Evolutionary conservation across 2,329 filamentous ascomycete genomes (phyloP).

Genomic region (Camptophora hylomeconis): DNA sequence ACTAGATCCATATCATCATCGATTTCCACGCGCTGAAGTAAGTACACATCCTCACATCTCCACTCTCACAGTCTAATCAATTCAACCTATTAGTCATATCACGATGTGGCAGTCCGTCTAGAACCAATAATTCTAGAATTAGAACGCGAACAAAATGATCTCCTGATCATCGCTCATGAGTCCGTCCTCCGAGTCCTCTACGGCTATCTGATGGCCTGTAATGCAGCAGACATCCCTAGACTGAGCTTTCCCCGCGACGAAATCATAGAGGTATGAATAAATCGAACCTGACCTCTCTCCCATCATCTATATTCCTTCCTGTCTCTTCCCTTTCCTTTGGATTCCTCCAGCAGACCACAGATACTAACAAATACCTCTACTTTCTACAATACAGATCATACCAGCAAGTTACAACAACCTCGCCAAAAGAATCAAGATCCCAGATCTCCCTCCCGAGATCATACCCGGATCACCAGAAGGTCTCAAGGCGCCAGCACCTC

Average conservation of each 20-base stretch:
- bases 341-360: conserved; percentile 1
- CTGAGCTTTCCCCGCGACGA: conserved; percentile 91
- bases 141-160: conserved; percentile 89
- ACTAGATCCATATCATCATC: conserved; percentile 88
- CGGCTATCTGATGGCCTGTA: conserved; percentile 96
- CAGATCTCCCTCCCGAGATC: conserved; percentile 49
- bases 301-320: conserved; percentile 1
- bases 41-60: conserved; percentile 4
- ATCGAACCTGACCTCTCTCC: no score
- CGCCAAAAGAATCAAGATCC: conserved; percentile 79
- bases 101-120: conserved; percentile 92
- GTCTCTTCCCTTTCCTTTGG: conserved; percentile 6
- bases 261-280: conserved; percentile 69
- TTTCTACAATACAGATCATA: conserved; percentile 72
- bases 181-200: conserved; percentile 95
- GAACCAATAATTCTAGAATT: conserved; percentile 96
- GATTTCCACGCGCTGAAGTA: conserved; percentile 89
- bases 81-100: conserved; percentile 59
- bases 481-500: conserved; percentile 62
- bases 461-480: conserved; percentile 70
- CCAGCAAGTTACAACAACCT: conserved; percentile 96
- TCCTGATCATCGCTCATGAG: conserved; percentile 97
- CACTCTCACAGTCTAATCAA: neutral
- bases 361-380: no score
- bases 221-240: conserved; percentile 83